Conservation (phyloP, 139 green algal genomes). For the Bryopsis sp. region DNA sequence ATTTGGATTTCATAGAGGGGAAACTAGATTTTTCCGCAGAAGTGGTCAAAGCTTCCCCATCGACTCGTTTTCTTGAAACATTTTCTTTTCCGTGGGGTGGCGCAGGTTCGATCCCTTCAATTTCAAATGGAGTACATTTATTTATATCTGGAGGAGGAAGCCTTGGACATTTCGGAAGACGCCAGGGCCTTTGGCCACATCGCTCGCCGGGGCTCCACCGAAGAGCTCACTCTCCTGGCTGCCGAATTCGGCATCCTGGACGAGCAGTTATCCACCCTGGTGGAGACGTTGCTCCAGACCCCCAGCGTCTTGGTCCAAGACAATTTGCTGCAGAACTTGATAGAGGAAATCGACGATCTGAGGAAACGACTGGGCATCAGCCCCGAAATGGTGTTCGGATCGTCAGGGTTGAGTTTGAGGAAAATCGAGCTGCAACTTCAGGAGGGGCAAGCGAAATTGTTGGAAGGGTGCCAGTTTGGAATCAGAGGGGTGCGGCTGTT, state of each 20-base stretch:
- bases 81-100: background rate
- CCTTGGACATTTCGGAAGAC: constrained; percentile 54
- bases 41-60: background rate
- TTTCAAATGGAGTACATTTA: constrained; percentile 90
- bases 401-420: constrained; percentile 43
- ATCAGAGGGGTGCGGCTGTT: constrained; percentile 70
- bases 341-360: constrained; percentile 83
- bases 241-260: constrained; percentile 84
- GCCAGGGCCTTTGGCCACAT: constrained; percentile 29
- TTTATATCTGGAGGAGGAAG: constrained; percentile 74
- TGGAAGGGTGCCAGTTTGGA: constrained; percentile 75
- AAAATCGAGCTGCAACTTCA: constrained; percentile 49
- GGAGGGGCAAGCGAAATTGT: constrained; percentile 33
- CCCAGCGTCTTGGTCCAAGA: constrained; percentile 39
- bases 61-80: background rate
- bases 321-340: constrained; percentile 67
- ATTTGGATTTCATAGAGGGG: too few species aligned
- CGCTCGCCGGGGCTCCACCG: constrained; percentile 39
- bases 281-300: constrained; percentile 19
- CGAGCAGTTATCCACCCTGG: constrained; percentile 53
- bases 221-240: constrained; percentile 79
- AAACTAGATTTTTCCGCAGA: background rate
- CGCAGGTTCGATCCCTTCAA: constrained; percentile 66
- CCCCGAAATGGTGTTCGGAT: constrained; percentile 65
- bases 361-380: constrained; percentile 64